Evolutionary conservation across 768 basidiomycete genomes (phyloP).

Genomic region (Hemileccinum rubropunctum): DNA sequence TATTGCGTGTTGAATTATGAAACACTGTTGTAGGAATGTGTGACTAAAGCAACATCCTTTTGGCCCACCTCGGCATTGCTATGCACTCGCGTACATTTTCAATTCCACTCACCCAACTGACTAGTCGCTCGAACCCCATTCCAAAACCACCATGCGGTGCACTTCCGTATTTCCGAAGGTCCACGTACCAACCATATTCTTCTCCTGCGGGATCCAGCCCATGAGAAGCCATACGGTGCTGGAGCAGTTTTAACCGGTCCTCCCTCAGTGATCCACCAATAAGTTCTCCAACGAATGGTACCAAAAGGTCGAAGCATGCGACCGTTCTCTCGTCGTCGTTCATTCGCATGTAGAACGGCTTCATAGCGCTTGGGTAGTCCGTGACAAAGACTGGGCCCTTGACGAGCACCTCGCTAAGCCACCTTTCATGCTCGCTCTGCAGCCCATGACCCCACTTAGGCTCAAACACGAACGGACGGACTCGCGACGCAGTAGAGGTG

Average conservation of each 20-base stretch:
- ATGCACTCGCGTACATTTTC: constrained; percentile 93
- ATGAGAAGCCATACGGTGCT: constrained; percentile 45
- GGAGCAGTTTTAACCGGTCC: constrained; percentile 58
- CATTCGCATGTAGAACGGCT: constrained; percentile 95
- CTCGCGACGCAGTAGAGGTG: constrained; percentile 20
- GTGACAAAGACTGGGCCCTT: constrained; percentile 86
- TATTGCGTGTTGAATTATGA: not conserved
- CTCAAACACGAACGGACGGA: constrained; percentile 46
- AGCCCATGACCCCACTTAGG: constrained; percentile 70
- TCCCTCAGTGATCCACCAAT: constrained; percentile 90
- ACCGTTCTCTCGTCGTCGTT: constrained; percentile 63
- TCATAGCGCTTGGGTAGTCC: constrained; percentile 78
- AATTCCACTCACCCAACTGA: constrained; percentile 83
- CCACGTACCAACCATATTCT: constrained; percentile 71
- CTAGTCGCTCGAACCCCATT: constrained; percentile 89
- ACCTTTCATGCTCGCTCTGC: constrained; percentile 91
- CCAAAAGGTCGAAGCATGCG: constrained; percentile 94
- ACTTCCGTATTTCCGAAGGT: constrained; percentile 79
- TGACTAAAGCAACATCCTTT: constrained; percentile 66
- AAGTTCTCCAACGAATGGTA: constrained; percentile 86
- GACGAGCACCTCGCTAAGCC: constrained; percentile 70
- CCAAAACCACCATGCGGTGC: constrained; percentile 96
- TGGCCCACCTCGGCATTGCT: constrained; percentile 88
- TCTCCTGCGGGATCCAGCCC: constrained; percentile 42
- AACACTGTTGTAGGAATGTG: not conserved